Conservation (phyloP, 2,329 filamentous ascomycete species). For the Colletotrichum lupini region DNA sequence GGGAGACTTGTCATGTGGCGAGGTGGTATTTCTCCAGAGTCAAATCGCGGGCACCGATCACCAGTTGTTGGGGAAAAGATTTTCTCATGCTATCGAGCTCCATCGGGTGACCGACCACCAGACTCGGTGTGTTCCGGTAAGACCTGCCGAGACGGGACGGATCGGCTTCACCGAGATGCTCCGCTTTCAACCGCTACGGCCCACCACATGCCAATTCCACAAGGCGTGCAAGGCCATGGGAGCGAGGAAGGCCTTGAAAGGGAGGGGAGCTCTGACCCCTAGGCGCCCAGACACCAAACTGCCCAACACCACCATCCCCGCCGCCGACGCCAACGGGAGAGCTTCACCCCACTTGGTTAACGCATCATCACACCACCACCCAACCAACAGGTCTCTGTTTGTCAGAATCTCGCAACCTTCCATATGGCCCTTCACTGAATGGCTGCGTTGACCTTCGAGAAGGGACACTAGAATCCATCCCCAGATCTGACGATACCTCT, state of each 20-base stretch:
- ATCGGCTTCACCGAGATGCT: neutral
- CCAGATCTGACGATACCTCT: slow-evolving; percentile 19
- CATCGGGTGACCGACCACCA: neutral
- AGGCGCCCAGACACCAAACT: neutral
- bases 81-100: neutral
- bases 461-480: slow-evolving; percentile 26
- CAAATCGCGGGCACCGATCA: neutral
- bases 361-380: slow-evolving; percentile 35
- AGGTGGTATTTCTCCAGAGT: neutral
- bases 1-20: neutral
- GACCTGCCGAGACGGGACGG: neutral
- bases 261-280: slow-evolving; percentile 4
- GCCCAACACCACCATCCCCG: slow-evolving; percentile 4
- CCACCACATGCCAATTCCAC: neutral
- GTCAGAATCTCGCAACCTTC: slow-evolving; percentile 33
- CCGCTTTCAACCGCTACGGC: neutral
- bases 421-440: slow-evolving; percentile 32
- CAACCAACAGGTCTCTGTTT: slow-evolving; percentile 36
- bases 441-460: slow-evolving; percentile 13
- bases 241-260: neutral
- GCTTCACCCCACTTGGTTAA: slow-evolving; percentile 35
- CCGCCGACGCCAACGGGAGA: slow-evolving; percentile 18
- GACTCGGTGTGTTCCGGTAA: slow-evolving; percentile 5
- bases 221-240: neutral
- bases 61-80: neutral